Evolutionary conservation across 2,329 filamentous ascomycete genomes (phyloP).

Genomic region (Alternaria atra): DNA sequence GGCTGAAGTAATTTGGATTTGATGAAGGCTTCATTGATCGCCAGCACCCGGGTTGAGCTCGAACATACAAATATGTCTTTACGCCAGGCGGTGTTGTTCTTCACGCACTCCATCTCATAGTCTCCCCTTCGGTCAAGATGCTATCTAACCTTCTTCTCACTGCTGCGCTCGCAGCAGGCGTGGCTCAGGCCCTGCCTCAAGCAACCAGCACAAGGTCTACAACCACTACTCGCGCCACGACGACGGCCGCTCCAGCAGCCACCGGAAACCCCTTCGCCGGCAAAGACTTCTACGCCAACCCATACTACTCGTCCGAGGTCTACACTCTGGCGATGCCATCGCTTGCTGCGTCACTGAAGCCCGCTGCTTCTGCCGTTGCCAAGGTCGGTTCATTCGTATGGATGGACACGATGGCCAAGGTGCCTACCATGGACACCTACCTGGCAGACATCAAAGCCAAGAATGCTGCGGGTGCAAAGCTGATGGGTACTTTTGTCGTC

Average conservation of each 20-base stretch:
- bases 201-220: constrained; percentile 23
- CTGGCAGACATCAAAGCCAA: constrained; percentile 58
- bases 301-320: constrained; percentile 64
- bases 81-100: not conserved
- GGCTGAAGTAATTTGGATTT: constrained; percentile 28
- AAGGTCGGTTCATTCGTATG: constrained; percentile 63
- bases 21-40: constrained; percentile 23
- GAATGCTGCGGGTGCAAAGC: constrained; percentile 60
- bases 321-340: constrained; percentile 68
- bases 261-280: constrained; percentile 62
- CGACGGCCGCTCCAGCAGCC: constrained; percentile 22
- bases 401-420: constrained; percentile 62
- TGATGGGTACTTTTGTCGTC: constrained; percentile 65
- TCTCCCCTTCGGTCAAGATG: constrained; percentile 21
- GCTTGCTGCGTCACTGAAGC: constrained; percentile 63
- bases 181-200: constrained; percentile 33
- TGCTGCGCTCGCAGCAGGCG: constrained; percentile 34
- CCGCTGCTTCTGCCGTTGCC: constrained; percentile 59
- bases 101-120: constrained; percentile 12
- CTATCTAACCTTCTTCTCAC: constrained; percentile 28
- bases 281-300: constrained; percentile 61
- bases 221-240: constrained; percentile 20
- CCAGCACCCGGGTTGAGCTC: constrained; percentile 6
- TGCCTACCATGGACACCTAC: constrained; percentile 59
- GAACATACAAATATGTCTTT: constrained; percentile 27